Base-by-base conservation (phyloP, 768 basidiomycete species). In the Calocybe indica region DNA sequence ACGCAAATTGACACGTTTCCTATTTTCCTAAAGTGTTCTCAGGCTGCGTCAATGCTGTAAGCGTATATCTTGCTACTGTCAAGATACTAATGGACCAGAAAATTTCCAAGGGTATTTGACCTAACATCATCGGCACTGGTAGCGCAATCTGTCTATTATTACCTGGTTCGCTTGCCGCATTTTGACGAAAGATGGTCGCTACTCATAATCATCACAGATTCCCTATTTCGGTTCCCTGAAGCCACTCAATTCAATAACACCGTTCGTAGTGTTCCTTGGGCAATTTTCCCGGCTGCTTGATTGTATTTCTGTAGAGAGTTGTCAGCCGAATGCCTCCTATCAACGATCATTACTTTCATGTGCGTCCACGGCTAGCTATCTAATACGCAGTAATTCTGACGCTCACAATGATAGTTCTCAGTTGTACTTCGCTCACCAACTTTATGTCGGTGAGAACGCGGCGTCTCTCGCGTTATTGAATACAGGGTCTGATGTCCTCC, bases 141-240 rank as follows among this genome's bases (percentile, higher is more conserved):
- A 7, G 70, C 69, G 1, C 69, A 74, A 52, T 71, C 71, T 2
- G 58, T 75, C 28, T 73, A 72, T 52, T 70, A 71, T 51, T 75
- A 75, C 48, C 55, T 74, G 45, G 74, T 72, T 41, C 35, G 60
- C 50, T 36, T 39, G 11, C 12, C 42, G 5, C 12, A 22, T 40
- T 31, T 31, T 34, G 11, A 31, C 7, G 12, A 13, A 6, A 5
- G 32, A 32, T 7, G 7, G 5, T 31, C 14, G 42, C n/a, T 37
- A 5, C 43, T 37, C n/a, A 37, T 4, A 37, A 37, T 37, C 36
- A 22, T 22, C 4, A 4, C 40, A 75, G 74, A 62, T 75, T 5
- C 74, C 72, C 1, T 61, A 72, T 48, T 75, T 67, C 44, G 74
- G 74, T 5, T 71, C 70, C 0, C 51, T 70, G 30, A 35, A 51